Percentiles rank a stretch among this genome's conserved stretches.
Conservation (phyloP, 352 stramenopile genomes). For the Globisporangium spiculum region DNA sequence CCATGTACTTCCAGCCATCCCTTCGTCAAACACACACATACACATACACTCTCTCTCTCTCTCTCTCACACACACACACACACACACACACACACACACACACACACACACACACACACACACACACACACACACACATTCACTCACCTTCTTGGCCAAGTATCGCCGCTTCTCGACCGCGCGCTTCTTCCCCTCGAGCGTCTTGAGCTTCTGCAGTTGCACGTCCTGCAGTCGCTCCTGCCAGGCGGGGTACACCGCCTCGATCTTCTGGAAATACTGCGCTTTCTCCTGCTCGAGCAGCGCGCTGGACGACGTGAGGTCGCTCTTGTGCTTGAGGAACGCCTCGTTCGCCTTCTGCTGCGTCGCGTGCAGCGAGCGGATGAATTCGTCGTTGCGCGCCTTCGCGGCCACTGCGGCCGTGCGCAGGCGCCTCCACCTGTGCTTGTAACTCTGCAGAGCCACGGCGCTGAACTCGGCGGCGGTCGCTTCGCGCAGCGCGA, state of each 20-base stretch:
- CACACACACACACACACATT: no score
- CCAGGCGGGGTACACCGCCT: slow-evolving; percentile 72
- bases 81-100: no score
- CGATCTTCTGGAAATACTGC: slow-evolving; percentile 55
- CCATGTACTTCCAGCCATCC: background rate
- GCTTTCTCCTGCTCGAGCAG: slow-evolving; percentile 59
- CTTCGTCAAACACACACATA: background rate
- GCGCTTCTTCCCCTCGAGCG: slow-evolving; percentile 74
- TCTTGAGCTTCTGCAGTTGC: slow-evolving; percentile 49
- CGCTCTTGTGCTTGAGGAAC: slow-evolving; percentile 34
- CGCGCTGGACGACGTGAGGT: slow-evolving; percentile 38
- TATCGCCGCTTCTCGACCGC: slow-evolving; percentile 62
- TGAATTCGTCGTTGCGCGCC: slow-evolving; percentile 65
- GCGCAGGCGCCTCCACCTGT: slow-evolving; percentile 60
- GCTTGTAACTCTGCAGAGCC: slow-evolving; percentile 54
- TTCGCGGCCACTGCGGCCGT: slow-evolving; percentile 38
- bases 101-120: no score
- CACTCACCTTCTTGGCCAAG: slow-evolving; percentile 68
- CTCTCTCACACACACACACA: no score
- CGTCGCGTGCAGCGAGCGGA: slow-evolving; percentile 43
- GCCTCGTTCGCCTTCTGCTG: slow-evolving; percentile 52
- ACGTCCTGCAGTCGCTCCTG: slow-evolving; percentile 56
- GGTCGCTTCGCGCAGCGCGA: slow-evolving; percentile 68
- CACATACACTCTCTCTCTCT: no score
- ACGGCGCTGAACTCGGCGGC: slow-evolving; percentile 74